These are phyloP conservation scores for Diplodia mutila DNA, from an alignment of 2,329 filamentous ascomycete genomes.

Conservation along the genomic window DNA sequence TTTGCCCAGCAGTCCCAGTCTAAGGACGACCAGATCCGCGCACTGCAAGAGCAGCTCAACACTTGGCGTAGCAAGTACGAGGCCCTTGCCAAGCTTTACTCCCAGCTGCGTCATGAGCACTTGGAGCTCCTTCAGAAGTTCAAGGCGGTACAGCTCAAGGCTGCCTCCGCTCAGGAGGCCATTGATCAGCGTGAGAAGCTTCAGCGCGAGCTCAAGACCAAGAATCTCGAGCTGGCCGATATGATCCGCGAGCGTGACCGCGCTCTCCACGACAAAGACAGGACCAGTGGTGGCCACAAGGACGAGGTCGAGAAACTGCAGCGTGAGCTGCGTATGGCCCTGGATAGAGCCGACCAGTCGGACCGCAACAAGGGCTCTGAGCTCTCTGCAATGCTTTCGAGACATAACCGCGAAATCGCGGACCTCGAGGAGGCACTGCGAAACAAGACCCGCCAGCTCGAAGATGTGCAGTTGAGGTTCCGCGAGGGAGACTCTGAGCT, in stretches of 20 bases:
- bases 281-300: slow-evolving; percentile 80
- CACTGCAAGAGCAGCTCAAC: slow-evolving; percentile 94
- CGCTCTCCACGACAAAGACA: slow-evolving; percentile 89
- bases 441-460: slow-evolving; percentile 84
- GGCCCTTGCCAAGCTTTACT: slow-evolving; percentile 93
- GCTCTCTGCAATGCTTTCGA: slow-evolving; percentile 88
- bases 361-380: slow-evolving; percentile 94
- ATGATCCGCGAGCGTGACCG: slow-evolving; percentile 98
- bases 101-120: slow-evolving; percentile 92
- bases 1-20: slow-evolving; percentile 83
- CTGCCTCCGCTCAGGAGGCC: slow-evolving; percentile 93
- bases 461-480: slow-evolving; percentile 78
- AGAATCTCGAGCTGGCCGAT: slow-evolving; percentile 97
- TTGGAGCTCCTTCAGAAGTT: slow-evolving; percentile 94
- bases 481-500: slow-evolving; percentile 83
- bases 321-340: slow-evolving; percentile 87
- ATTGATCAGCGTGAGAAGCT: slow-evolving; percentile 94
- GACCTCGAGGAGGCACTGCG: slow-evolving; percentile 90
- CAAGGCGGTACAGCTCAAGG: slow-evolving; percentile 94
- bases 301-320: slow-evolving; percentile 95
- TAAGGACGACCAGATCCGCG: slow-evolving; percentile 91
- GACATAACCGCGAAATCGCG: slow-evolving; percentile 96
- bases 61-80: slow-evolving; percentile 98
- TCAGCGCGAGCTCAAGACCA: slow-evolving; percentile 97
- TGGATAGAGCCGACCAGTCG: slow-evolving; percentile 88